Evolutionary conservation across 1,284 basidiomycete genomes (phyloP).

Genomic region (Puccinia novopanici): DNA sequence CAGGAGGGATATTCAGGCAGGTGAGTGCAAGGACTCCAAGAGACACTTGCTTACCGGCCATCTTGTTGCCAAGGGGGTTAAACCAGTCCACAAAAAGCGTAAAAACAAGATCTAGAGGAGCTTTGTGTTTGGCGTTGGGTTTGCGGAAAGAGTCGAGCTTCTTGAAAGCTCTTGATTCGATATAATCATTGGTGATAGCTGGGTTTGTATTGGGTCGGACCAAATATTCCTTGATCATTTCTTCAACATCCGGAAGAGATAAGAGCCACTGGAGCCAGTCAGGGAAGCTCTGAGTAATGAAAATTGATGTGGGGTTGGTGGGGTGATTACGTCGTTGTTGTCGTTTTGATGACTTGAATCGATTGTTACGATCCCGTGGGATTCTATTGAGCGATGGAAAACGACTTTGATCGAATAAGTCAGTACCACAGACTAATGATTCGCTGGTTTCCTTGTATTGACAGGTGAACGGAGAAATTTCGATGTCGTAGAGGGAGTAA

Average conservation of each 20-base stretch:
- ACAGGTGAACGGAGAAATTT: neutral
- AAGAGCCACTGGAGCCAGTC: conserved; percentile 25
- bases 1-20: neutral
- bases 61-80: conserved; percentile 34
- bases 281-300: neutral
- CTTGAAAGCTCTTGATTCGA: neutral
- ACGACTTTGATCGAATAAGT: neutral
- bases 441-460: neutral
- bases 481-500: conserved; percentile 32
- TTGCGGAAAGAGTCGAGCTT: neutral
- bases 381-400: neutral
- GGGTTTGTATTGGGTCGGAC: neutral
- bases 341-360: neutral
- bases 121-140: neutral
- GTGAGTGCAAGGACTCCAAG: conserved; percentile 29
- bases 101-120: conserved; percentile 6
- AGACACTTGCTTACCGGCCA: conserved; percentile 16
- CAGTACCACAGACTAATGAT: neutral
- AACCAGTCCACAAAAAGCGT: conserved; percentile 32
- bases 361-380: neutral
- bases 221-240: neutral
- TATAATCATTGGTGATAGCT: neutral
- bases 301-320: conserved; percentile 11
- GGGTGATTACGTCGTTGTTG: neutral
- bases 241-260: neutral